Evolutionary conservation across 495 filamentous ascomycete species (phyloP).

Genomic region (Staphylotrichum longicolle): DNA sequence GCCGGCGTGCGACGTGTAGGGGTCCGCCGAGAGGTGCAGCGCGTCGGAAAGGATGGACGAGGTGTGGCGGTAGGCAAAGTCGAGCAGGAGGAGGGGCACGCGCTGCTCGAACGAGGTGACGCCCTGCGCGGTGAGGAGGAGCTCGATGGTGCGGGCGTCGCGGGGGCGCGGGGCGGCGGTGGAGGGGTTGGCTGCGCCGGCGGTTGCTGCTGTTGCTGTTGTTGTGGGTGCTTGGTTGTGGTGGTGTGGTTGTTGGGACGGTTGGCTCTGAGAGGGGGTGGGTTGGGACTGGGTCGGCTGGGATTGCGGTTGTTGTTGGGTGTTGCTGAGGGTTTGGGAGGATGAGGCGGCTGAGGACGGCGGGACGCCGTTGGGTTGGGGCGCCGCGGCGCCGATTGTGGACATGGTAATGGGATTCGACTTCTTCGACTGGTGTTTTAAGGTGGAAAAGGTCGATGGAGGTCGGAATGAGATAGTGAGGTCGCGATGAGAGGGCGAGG

Average conservation of each 20-base stretch:
- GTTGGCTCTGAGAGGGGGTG: slow-evolving; percentile 38
- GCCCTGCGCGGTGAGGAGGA: slow-evolving; percentile 82
- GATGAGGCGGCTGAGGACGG: slow-evolving; percentile 31
- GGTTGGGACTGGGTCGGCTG: slow-evolving; percentile 17
- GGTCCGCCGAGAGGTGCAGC: slow-evolving; percentile 60
- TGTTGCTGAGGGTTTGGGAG: slow-evolving; percentile 35
- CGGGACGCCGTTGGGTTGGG: slow-evolving; percentile 45
- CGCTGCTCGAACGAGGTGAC: slow-evolving; percentile 90
- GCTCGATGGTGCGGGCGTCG: slow-evolving; percentile 86
- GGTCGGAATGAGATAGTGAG: neutral
- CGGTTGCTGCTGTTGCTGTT: slow-evolving; percentile 31
- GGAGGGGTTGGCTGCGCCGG: slow-evolving; percentile 32
- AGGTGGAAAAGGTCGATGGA: too few species aligned
- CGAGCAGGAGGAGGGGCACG: slow-evolving; percentile 89
- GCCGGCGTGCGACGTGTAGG: slow-evolving; percentile 56
- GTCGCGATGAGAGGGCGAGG: too few species aligned
- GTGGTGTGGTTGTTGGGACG: slow-evolving; percentile 32
- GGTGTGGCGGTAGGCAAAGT: slow-evolving; percentile 89
- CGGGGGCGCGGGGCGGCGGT: slow-evolving; percentile 73
- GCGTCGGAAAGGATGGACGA: slow-evolving; percentile 65
- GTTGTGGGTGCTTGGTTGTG: slow-evolving; percentile 35
- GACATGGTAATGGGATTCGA: slow-evolving; percentile 15
- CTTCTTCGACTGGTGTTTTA: too few species aligned
- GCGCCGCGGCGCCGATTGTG: slow-evolving; percentile 26
- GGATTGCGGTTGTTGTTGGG: slow-evolving; percentile 29